Base-by-base conservation (phyloP, 2,329 filamentous ascomycete genomes). In the Botrytis deweyae region DNA sequence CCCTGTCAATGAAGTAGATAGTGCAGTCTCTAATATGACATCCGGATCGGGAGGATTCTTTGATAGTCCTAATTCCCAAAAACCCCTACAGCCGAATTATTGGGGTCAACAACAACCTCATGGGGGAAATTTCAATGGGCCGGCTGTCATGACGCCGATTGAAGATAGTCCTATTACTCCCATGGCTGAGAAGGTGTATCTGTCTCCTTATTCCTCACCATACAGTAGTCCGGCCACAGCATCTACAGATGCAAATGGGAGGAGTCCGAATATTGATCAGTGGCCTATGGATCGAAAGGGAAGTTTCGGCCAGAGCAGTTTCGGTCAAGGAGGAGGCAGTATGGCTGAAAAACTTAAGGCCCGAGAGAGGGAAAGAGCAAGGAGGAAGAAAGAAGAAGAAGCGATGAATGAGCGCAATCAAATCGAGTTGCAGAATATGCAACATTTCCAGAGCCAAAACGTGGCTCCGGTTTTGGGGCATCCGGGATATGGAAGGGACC, bases 201-300 rank as follows among this genome's bases (percentile, higher is more conserved):
- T 89, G 76, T 89, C 88, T 5, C 89, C 89, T 0, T 91, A 90
- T 78, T 85, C 84, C 33, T 89, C 88, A 59, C 87, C 89, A 74
- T 90, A 86, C 81, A 88, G 84, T 80, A 90, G 88, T 77, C 89
- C 89, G 0, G 83, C 88, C 8, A 76, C 72, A 4, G 79, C 78
- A 25, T 72, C 61, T 10, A 74, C 77, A 64, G 67, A 74, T 63
- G 72, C 70, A 20, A 58, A 73, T 38, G 55, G 33, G 20, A 66
- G 38, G 49, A 72, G 36, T n/a, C 70, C 70, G 4, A 63, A 76
- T 49, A 69, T 61, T 25, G 74, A 74, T 64, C 74, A 76, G 36
- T 79, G 78, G 77, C 75, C 76, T 0, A 36, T 64, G 16, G 77
- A 78, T 70, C 70, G 76, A 52, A 79, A 79, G 62, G 74, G 74